Evolutionary conservation across 2,329 filamentous ascomycete species (phyloP), one percentile per base, ranked within the genome.

Genomic region (Cytospora piceicola): DNA sequence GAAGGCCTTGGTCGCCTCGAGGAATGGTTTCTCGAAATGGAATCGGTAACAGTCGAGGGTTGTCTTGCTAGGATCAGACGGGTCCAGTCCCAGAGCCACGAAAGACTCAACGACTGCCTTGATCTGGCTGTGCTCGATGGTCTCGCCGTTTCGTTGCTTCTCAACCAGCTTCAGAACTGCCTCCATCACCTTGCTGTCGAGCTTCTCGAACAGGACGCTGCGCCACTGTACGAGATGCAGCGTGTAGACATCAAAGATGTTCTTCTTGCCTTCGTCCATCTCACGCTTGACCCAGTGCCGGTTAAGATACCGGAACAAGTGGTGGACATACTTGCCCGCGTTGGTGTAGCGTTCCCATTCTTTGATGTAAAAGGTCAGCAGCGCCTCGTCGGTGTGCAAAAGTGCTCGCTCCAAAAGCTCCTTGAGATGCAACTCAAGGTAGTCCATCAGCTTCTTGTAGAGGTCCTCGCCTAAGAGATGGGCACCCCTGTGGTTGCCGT

Each of bases 281-380:
- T 99, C 95, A 34, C 95, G 86, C 84, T 97, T 99, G 2, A 99
- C 95, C 95, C 96, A 99, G 79, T 99, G 95, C 34, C 95, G 88
- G 75, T 99, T 99, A 30, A 99, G 87, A 75, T 99, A 99, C 62
- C 90, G 85, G 82, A 99, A 99, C 9, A 99, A 82, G 76, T 99
- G 94, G 78, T 99, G 96, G 76, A 97, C 95, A 80, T 96, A 99
- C 78, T 96, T 96, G 67, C 94, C 95, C 1, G 95, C 94, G 17
- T 91, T 92, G 2, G 95, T 99, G 80, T 97, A 99, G 68, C 95
- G 88, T 71, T 90, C 89, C 95, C 95, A 99, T 83, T 99, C 94
- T 75, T 91, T 88, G 77, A 98, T 99, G 77, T 99, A 99, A 78
- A 94, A 98, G 24, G 85, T 85, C 32, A 99, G 85, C 12, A 99